These are phyloP conservation scores for Chaetomium globosum DNA, from an alignment of 2,329 filamentous ascomycete species.

Conservation along the genomic window DNA sequence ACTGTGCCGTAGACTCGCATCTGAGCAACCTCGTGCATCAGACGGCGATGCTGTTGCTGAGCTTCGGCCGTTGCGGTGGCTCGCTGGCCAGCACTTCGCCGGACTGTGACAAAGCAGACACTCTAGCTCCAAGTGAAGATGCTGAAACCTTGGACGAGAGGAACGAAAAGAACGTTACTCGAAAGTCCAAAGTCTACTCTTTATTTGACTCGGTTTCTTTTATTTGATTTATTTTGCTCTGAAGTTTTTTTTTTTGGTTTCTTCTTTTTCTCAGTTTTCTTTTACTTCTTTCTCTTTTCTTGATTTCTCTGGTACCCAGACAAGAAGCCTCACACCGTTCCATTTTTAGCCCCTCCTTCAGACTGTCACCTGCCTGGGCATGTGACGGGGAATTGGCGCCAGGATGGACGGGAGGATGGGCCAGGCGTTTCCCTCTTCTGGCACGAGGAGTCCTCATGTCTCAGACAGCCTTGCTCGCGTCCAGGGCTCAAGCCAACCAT, in stretches of 20 bases:
- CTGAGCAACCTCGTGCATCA: slow-evolving; percentile 19
- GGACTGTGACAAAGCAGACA: too few relatives aligned
- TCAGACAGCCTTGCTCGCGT: not conserved
- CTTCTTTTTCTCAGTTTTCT: too few relatives aligned
- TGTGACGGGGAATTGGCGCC: slow-evolving; percentile 18
- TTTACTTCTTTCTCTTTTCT: too few relatives aligned
- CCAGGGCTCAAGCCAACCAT: not conserved
- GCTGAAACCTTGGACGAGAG: too few relatives aligned
- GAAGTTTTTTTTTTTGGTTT: too few relatives aligned
- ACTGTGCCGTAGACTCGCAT: slow-evolving; percentile 24
- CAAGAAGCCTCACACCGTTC: slow-evolving; percentile 12
- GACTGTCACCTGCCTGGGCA: slow-evolving; percentile 16
- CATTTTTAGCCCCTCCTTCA: slow-evolving; percentile 1
- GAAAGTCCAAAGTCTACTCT: too few relatives aligned
- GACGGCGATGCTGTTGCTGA: slow-evolving; percentile 9
- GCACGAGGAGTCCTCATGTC: not conserved
- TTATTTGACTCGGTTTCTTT: too few relatives aligned
- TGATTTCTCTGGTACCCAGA: too few relatives aligned
- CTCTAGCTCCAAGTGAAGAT: too few relatives aligned
- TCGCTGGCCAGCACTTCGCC: not conserved
- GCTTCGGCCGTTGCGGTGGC: not conserved
- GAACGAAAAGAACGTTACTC: too few relatives aligned
- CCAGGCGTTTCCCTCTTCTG: not conserved
- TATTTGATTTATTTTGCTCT: too few relatives aligned
- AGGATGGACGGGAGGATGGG: slow-evolving; percentile 1